phyloP scores from a whole-genome alignment of 2,329 filamentous ascomycete genomes.

The Didymella lethalis region DNA sequence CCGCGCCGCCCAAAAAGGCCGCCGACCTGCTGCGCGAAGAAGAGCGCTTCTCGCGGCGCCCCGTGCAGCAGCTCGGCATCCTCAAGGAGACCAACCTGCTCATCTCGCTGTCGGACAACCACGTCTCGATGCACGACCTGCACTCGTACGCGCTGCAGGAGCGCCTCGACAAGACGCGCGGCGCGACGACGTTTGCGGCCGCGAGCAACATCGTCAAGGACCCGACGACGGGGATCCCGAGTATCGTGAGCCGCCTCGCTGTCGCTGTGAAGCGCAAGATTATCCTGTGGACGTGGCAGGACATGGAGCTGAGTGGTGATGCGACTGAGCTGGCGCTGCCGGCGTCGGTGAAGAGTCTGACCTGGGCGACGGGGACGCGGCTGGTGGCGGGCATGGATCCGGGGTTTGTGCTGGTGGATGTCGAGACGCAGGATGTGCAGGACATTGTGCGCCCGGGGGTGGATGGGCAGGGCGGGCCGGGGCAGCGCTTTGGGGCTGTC shows the following conservation, averaged over 20 bases:
- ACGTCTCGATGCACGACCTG: conserved; percentile 89
- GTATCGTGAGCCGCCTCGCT: conserved; percentile 89
- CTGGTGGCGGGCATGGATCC: conserved; percentile 90
- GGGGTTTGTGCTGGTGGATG: conserved; percentile 88
- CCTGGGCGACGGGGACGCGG: conserved; percentile 88
- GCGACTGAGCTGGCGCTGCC: conserved; percentile 79
- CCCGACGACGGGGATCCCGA: conserved; percentile 81
- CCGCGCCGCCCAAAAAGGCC: conserved; percentile 41
- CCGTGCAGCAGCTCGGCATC: conserved; percentile 91
- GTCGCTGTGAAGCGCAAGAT: conserved; percentile 93
- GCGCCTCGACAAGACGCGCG: conserved; percentile 81
- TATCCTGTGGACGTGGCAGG: conserved; percentile 93
- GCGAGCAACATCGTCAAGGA: conserved; percentile 97
- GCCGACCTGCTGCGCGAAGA: conserved; percentile 90
- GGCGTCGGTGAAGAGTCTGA: conserved; percentile 85
- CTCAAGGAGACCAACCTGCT: conserved; percentile 95
- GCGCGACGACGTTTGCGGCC: conserved; percentile 88
- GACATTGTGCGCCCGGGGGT: conserved; percentile 80
- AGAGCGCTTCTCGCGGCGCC: conserved; percentile 89
- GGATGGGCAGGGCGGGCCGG: conserved; percentile 65
- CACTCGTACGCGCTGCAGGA: conserved; percentile 84
- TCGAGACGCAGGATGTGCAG: conserved; percentile 74
- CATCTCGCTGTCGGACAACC: conserved; percentile 87
- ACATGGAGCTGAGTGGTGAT: conserved; percentile 82
- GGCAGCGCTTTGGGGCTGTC: conserved; percentile 82